Evolutionary conservation across 495 filamentous ascomycete species (phyloP), one percentile per base, ranked within the genome.

Genomic region (Talaromyces ruber): DNA sequence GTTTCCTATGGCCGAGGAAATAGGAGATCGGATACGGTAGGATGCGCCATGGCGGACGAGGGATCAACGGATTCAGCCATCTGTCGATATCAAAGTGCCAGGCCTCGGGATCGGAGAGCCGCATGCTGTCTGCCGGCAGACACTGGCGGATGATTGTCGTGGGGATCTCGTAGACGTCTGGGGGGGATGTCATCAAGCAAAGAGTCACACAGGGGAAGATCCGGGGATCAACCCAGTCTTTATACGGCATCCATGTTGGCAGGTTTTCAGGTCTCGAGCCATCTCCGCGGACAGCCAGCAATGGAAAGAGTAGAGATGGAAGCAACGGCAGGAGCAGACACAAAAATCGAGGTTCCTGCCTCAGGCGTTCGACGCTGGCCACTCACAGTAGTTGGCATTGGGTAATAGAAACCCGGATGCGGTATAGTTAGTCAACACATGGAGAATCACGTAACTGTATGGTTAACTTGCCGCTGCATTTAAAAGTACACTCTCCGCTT

Each of bases 41-140:
- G 21, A 67, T 65, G 28, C 71, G 68, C 76, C 75, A 78, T 65
- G 73, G 67, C 16, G 77, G 75, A 34, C 70, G 64, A 9, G 86
- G 86, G 43, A 91, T 58, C 62, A 84, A 72, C 1, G 78, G 84
- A 67, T 89, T 88, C 12, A 92, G 63, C 65, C 82, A 81, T 9
- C 67, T 69, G 73, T 92, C 89, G 52, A 92, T 81, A 68, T 90
- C 84, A 70, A 91, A 79, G 67, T 89, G 68, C 71, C 74, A 78
- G 14, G 68, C 67, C 8, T 66, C 68, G 1, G 64, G 58, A 47
- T 62, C 59, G 12, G 18, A 52, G 21, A 61, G 30, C 34, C 24
- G 14, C 66, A 68, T 68, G 22, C 28, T 53, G 28, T 16, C 21
- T 30, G 55, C 1, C 9, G 28, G 9, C 28, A 3, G 8, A 3